Conservation (phyloP, 2,329 filamentous ascomycete genomes). For the Pyrenochaeta sp. region DNA sequence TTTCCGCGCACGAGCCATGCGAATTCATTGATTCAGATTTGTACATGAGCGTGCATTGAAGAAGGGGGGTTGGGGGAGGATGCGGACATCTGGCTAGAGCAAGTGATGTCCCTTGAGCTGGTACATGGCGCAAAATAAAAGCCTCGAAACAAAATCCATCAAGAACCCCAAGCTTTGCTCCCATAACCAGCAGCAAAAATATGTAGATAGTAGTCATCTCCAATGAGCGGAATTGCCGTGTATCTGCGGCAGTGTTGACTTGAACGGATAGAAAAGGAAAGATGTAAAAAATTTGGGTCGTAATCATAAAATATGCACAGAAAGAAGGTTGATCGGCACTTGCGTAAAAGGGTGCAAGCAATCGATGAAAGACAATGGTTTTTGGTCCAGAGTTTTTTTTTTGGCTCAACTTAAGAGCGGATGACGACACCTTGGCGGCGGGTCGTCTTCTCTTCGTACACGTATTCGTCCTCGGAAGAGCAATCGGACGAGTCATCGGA, state of each 20-base stretch:
- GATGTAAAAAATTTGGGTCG: slow-evolving; percentile 21
- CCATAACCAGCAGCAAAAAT: slow-evolving; percentile 30
- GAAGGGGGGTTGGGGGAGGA: too few relatives aligned
- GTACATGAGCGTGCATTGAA: slow-evolving; percentile 33
- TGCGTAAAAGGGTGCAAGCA: background rate
- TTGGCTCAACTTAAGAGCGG: slow-evolving; percentile 42
- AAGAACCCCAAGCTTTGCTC: slow-evolving; percentile 9
- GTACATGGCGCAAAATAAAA: slow-evolving; percentile 11
- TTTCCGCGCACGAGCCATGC: slow-evolving; percentile 37
- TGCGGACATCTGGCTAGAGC: slow-evolving; percentile 14
- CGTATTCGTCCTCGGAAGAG: slow-evolving; percentile 72
- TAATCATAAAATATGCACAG: slow-evolving; percentile 42
- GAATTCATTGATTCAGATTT: slow-evolving; percentile 21
- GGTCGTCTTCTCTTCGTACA: slow-evolving; percentile 61
- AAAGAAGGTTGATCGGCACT: slow-evolving; percentile 20
- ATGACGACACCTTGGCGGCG: slow-evolving; percentile 58
- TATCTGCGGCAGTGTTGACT: background rate
- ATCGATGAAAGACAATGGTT: slow-evolving; percentile 6
- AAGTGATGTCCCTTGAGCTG: slow-evolving; percentile 6
- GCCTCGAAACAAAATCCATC: slow-evolving; percentile 8
- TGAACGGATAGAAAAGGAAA: slow-evolving; percentile 10
- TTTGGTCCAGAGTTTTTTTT: too few relatives aligned
- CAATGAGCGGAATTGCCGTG: background rate
- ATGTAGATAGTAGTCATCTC: background rate
- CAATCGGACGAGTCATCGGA: slow-evolving; percentile 74